These are phyloP conservation scores for Adansonia madagascariensis DNA, from an alignment of 441 rosid species.

Conservation along the genomic window DNA sequence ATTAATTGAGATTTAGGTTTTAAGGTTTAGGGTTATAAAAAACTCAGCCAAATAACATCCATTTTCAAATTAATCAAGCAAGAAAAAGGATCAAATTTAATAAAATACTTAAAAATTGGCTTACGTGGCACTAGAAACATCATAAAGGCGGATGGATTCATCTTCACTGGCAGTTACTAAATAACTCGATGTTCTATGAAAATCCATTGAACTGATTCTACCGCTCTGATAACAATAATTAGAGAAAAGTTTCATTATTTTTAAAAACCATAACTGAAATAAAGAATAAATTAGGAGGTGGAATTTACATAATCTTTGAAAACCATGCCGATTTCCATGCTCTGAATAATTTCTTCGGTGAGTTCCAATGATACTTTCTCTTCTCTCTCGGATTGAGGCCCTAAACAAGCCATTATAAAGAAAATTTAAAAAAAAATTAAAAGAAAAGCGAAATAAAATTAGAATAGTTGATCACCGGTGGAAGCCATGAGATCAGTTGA, in stretches of 20 bases:
- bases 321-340: conserved; percentile 93
- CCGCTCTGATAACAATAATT: conserved; percentile 53
- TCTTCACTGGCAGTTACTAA: conserved; percentile 95
- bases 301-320: conserved; percentile 74
- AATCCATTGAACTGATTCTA: conserved; percentile 89
- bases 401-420: conserved; percentile 33
- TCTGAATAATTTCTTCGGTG: conserved; percentile 74
- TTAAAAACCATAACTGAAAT: not conserved
- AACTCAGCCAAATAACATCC: not conserved
- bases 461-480: not conserved
- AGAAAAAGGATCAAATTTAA: not conserved
- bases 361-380: conserved; percentile 85
- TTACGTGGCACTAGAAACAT: conserved; percentile 80
- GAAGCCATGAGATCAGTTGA: not conserved
- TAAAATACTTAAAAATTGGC: conserved; percentile 23
- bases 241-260: not conserved
- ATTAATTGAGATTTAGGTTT: conserved; percentile 8
- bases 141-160: conserved; percentile 92
- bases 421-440: not conserved
- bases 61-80: not conserved
- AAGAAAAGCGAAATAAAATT: not conserved
- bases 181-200: conserved; percentile 75
- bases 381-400: conserved; percentile 66
- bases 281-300: not conserved
- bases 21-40: not conserved